phyloP scores from a whole-genome alignment of 192 early-diverging fungal genomes.

The Chytriomyces sp. region DNA sequence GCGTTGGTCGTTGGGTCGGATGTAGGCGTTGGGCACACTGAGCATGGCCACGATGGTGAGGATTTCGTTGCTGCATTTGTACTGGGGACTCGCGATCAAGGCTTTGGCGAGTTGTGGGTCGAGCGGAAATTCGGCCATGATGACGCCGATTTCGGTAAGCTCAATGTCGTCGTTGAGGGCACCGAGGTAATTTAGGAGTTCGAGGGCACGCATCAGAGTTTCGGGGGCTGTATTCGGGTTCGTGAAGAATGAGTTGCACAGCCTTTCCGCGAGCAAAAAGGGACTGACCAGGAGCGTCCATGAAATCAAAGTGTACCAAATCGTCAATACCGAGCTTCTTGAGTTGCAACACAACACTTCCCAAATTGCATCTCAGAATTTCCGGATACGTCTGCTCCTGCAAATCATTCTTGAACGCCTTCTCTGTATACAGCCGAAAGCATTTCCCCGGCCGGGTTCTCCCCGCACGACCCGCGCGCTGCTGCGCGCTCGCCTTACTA shows the following conservation, averaged over 20 bases:
- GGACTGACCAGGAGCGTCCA: conserved; percentile 85
- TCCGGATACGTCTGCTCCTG: conserved; percentile 98
- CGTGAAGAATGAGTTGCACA: neutral
- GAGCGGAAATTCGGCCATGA: conserved; percentile 95
- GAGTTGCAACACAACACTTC: conserved; percentile 93
- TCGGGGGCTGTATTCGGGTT: conserved; percentile 72
- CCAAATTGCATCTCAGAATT: conserved; percentile 95
- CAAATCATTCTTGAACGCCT: conserved; percentile 89
- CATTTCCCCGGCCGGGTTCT: conserved; percentile 96
- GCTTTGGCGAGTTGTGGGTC: conserved; percentile 96
- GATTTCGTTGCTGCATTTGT: conserved; percentile 90
- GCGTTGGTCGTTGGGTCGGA: conserved; percentile 89
- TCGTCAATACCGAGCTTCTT: conserved; percentile 98
- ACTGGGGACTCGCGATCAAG: conserved; percentile 83
- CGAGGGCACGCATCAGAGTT: conserved; percentile 96
- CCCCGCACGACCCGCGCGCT: conserved; percentile 98
- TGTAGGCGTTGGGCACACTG: conserved; percentile 82
- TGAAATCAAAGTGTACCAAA: conserved; percentile 98
- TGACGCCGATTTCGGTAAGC: conserved; percentile 77
- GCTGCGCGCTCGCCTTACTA: conserved; percentile 92
- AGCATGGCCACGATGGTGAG: conserved; percentile 94
- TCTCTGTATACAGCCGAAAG: conserved; percentile 98
- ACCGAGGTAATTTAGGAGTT: conserved; percentile 91
- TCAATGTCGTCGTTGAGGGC: conserved; percentile 95
- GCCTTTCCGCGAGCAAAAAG: neutral